phyloP scores from a whole-genome alignment of 768 basidiomycete species.

The Lentinula aciculospora region DNA sequence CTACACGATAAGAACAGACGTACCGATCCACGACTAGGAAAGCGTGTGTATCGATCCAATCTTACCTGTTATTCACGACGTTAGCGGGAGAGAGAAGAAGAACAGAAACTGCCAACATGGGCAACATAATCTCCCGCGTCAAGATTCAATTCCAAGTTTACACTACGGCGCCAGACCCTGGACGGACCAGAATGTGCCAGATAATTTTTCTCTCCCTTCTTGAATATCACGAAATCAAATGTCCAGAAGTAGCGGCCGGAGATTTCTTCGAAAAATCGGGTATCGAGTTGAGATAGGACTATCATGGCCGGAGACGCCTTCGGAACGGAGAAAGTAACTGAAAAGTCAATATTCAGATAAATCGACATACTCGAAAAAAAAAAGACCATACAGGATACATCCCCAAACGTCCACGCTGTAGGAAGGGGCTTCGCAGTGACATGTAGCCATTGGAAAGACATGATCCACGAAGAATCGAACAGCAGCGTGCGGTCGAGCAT shows the following conservation, averaged over 20 bases:
- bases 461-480: slow-evolving; percentile 43
- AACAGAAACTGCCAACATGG: slow-evolving; percentile 21
- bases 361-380: not conserved
- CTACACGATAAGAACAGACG: not conserved
- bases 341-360: not conserved
- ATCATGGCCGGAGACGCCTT: slow-evolving; percentile 34
- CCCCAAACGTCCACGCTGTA: slow-evolving; percentile 47
- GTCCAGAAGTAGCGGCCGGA: slow-evolving; percentile 30
- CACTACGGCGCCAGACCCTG: slow-evolving; percentile 25
- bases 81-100: not conserved
- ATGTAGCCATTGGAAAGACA: slow-evolving; percentile 44
- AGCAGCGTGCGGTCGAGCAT: slow-evolving; percentile 38
- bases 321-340: slow-evolving; percentile 39
- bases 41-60: slow-evolving; percentile 9
- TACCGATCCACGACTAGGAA: slow-evolving; percentile 5
- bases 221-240: slow-evolving; percentile 43
- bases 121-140: slow-evolving; percentile 37
- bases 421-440: slow-evolving; percentile 36
- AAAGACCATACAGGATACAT: slow-evolving; percentile 32
- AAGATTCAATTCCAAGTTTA: slow-evolving; percentile 33
- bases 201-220: slow-evolving; percentile 30
- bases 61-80: slow-evolving; percentile 9
- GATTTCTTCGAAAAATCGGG: slow-evolving; percentile 37
- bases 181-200: slow-evolving; percentile 27
- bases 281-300: slow-evolving; percentile 41